These are phyloP conservation scores for Cystoderma amianthinum DNA, from an alignment of 768 basidiomycete species.

Conservation along the genomic window DNA sequence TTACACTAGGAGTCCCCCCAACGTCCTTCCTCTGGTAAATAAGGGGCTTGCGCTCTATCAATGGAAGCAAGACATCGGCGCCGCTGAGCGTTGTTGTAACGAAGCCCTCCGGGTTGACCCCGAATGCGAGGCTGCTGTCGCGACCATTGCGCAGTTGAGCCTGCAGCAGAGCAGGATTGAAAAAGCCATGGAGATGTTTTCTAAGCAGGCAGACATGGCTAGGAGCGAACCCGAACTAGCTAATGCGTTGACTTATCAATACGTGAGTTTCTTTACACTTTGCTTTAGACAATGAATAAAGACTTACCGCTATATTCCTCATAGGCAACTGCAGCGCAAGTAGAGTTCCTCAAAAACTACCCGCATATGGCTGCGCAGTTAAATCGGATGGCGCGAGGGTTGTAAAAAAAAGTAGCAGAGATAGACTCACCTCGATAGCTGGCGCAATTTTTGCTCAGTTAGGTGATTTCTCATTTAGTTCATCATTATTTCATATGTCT, in stretches of 20 bases:
- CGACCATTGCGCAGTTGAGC: constrained; percentile 88
- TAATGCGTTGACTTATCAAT: constrained; percentile 71
- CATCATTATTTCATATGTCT: no score
- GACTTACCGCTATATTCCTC: constrained; percentile 6
- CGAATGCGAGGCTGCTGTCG: constrained; percentile 94
- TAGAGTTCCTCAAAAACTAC: constrained; percentile 78
- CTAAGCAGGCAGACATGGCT: constrained; percentile 76
- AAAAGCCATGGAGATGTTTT: constrained; percentile 82
- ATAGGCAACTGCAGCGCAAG: constrained; percentile 77
- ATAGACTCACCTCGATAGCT: no score
- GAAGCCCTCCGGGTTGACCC: constrained; percentile 86
- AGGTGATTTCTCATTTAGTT: no score
- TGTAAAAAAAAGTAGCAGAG: constrained; percentile 5
- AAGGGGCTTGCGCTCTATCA: constrained; percentile 96
- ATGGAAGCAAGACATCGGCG: constrained; percentile 84
- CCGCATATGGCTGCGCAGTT: constrained; percentile 79
- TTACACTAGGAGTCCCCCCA: constrained; percentile 37
- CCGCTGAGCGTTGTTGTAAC: constrained; percentile 78
- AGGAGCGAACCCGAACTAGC: constrained; percentile 87
- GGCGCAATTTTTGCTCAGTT: no score
- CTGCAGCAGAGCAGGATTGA: constrained; percentile 89
- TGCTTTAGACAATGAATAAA: constrained; percentile 1
- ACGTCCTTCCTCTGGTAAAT: constrained; percentile 94
- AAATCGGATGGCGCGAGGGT: constrained; percentile 28
- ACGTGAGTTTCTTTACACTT: constrained; percentile 37